A percentile compares a stretch with the other conserved stretches of the same genome.
These are phyloP conservation scores for Lasiosphaeria hispida DNA, from an alignment of 495 filamentous ascomycete genomes.

Conservation along the genomic window DNA sequence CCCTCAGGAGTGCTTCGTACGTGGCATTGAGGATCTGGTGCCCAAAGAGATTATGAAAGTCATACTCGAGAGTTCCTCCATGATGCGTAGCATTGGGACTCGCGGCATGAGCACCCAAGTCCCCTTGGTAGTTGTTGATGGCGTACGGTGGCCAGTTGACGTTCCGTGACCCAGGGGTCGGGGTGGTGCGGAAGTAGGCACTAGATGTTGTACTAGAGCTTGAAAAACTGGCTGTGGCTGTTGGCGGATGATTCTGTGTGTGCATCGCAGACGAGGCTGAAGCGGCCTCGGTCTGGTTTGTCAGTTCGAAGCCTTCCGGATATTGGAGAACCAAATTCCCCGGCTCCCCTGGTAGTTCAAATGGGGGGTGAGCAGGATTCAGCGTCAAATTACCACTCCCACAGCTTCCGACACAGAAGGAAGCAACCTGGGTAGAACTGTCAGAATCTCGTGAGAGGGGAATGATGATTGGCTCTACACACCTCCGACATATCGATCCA, in stretches of 20 bases:
- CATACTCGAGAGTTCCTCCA: constrained; percentile 72
- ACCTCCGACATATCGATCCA: constrained; percentile 90
- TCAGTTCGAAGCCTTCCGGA: constrained; percentile 69
- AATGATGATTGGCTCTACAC: background rate
- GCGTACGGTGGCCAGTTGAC: constrained; percentile 78
- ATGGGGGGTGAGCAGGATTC: constrained; percentile 69
- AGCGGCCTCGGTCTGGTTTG: constrained; percentile 67
- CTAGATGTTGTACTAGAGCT: constrained; percentile 34
- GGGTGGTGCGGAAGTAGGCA: constrained; percentile 58
- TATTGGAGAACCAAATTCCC: constrained; percentile 61
- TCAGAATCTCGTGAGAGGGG: background rate
- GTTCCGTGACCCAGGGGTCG: constrained; percentile 68
- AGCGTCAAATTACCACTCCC: constrained; percentile 65
- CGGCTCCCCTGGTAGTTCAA: constrained; percentile 62
- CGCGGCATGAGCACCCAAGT: constrained; percentile 70
- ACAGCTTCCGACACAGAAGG: constrained; percentile 80
- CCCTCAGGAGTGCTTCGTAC: constrained; percentile 64
- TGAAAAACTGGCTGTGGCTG: constrained; percentile 37
- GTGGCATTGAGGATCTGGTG: constrained; percentile 78
- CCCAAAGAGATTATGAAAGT: constrained; percentile 75
- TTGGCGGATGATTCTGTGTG: constrained; percentile 21
- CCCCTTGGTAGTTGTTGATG: constrained; percentile 76
- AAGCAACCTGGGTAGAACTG: constrained; percentile 45
- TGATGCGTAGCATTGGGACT: constrained; percentile 75
- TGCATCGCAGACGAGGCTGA: constrained; percentile 49